Evolutionary conservation across 2,329 filamentous ascomycete genomes (phyloP).

Genomic region (Stagonosporopsis vannaccii): DNA sequence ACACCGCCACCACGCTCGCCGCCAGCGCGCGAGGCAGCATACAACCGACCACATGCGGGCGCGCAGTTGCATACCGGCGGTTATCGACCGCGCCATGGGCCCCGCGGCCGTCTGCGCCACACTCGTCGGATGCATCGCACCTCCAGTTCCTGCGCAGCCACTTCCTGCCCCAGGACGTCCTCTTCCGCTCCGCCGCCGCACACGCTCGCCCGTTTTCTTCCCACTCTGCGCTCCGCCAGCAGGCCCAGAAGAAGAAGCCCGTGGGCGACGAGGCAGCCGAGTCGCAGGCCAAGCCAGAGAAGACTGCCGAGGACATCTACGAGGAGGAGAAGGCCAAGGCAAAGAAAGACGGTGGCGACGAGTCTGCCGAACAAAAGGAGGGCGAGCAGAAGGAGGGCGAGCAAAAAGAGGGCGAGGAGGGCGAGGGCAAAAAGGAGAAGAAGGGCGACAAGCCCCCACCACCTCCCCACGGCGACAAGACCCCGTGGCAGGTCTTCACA

Average conservation of each 20-base stretch:
- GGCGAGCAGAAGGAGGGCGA: constrained; percentile 50
- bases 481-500: constrained; percentile 97
- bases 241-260: constrained; percentile 46
- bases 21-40: constrained; percentile 50
- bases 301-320: constrained; percentile 47
- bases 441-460: constrained; percentile 76
- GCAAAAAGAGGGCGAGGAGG: constrained; percentile 52
- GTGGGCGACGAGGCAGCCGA: constrained; percentile 43
- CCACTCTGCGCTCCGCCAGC: constrained; percentile 41
- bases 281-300: constrained; percentile 46
- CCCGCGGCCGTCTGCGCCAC: constrained; percentile 35
- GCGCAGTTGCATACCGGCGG: constrained; percentile 58
- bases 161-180: constrained; percentile 50
- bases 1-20: constrained; percentile 49
- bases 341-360: constrained; percentile 51
- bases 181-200: constrained; percentile 52
- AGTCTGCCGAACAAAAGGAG: constrained; percentile 58
- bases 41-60: constrained; percentile 50
- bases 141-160: constrained; percentile 53
- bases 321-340: constrained; percentile 54
- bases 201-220: constrained; percentile 56
- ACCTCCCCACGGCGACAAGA: constrained; percentile 97
- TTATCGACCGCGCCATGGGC: constrained; percentile 47
- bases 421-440: constrained; percentile 65
- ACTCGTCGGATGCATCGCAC: constrained; percentile 33